These are phyloP conservation scores for Abrus precatorius DNA, from an alignment of 306 rosid species.

Conservation along the genomic window DNA sequence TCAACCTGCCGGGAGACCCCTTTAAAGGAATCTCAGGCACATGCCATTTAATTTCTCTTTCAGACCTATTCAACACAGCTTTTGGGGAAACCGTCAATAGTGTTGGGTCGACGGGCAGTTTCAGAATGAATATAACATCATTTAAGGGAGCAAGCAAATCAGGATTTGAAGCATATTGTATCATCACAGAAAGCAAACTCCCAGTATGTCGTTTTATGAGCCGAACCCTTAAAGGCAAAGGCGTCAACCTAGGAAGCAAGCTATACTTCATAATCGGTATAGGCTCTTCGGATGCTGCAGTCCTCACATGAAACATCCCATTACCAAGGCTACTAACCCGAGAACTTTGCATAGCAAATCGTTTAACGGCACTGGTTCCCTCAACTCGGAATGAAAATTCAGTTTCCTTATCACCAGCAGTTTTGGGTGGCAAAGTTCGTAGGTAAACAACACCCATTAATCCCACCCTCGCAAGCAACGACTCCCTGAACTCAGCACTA, in stretches of 20 bases:
- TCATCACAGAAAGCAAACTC: conserved; percentile 88
- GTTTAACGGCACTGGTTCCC: conserved; percentile 76
- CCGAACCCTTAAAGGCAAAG: conserved; percentile 92
- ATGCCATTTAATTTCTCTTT: conserved; percentile 87
- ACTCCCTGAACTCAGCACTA: conserved; percentile 91
- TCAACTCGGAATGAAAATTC: conserved; percentile 91
- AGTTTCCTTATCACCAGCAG: conserved; percentile 83
- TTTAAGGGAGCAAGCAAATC: conserved; percentile 78
- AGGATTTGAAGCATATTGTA: conserved; percentile 85
- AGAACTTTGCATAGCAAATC: conserved; percentile 85
- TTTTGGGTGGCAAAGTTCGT: conserved; percentile 82
- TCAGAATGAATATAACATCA: conserved; percentile 79
- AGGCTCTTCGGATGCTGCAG: conserved; percentile 77
- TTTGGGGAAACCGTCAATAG: conserved; percentile 91
- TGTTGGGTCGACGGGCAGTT: conserved; percentile 89
- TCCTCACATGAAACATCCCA: conserved; percentile 91
- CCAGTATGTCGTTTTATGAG: conserved; percentile 88
- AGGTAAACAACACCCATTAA: conserved; percentile 83
- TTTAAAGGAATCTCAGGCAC: conserved; percentile 80
- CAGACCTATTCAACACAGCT: conserved; percentile 85
- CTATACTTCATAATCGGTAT: conserved; percentile 87
- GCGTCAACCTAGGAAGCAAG: conserved; percentile 79
- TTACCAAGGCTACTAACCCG: conserved; percentile 83
- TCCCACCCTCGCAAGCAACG: conserved; percentile 87
- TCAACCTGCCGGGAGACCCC: conserved; percentile 84